Percentiles rank a stretch among this genome's conserved stretches.
Evolutionary conservation across 1,139 yeast genomes (phyloP).

Genomic region (Geotrichum europaeum): DNA sequence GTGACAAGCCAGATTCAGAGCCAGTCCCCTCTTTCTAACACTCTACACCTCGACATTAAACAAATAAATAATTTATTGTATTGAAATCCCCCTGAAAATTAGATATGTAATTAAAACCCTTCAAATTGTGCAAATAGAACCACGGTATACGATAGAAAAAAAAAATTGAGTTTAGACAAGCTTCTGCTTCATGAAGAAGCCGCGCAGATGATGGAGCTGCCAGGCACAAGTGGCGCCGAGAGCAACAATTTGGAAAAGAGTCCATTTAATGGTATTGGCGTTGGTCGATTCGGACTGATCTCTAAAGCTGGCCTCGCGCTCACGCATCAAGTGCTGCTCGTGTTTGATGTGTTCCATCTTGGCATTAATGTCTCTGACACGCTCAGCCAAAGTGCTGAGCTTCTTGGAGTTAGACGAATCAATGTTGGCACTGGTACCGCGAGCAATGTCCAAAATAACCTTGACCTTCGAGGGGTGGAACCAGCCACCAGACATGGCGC

Average conservation of each 20-base stretch:
- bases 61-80: not conserved
- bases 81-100: not conserved
- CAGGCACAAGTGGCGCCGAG: slow-evolving; percentile 56
- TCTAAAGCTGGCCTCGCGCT: slow-evolving; percentile 62
- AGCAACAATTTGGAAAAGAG: slow-evolving; percentile 53
- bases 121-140: not conserved
- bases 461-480: slow-evolving; percentile 45
- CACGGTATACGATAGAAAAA: not conserved
- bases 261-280: slow-evolving; percentile 60
- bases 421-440: slow-evolving; percentile 48
- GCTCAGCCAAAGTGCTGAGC: slow-evolving; percentile 46
- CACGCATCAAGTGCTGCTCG: slow-evolving; percentile 63
- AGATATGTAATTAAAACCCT: not conserved
- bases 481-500: slow-evolving; percentile 60
- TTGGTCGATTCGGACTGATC: slow-evolving; percentile 63
- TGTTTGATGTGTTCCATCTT: slow-evolving; percentile 53
- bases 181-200: slow-evolving; percentile 63
- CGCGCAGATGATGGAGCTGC: slow-evolving; percentile 58
- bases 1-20: not conserved
- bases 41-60: not conserved
- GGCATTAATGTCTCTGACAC: slow-evolving; percentile 47
- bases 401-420: slow-evolving; percentile 49
- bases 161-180: slow-evolving; percentile 38
- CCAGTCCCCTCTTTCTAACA: not conserved
- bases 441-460: slow-evolving; percentile 44